Percentiles rank a stretch among this genome's conserved stretches.
Evolutionary conservation across 495 filamentous ascomycete species (phyloP).

Genomic region (Sporormia fimetaria): DNA sequence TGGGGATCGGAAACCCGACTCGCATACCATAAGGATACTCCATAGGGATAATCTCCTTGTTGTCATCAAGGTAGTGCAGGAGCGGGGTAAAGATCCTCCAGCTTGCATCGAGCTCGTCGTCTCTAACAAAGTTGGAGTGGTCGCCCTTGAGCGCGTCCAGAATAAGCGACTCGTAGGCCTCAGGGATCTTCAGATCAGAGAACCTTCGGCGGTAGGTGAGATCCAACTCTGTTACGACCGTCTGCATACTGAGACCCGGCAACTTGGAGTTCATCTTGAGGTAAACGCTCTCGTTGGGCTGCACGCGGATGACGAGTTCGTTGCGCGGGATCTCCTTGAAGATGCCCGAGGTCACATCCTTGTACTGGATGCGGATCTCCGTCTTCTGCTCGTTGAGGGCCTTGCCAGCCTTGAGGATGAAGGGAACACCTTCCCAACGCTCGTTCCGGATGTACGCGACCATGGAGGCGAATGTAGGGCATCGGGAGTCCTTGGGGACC

Average conservation of each 20-base stretch:
- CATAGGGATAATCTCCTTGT: constrained; percentile 99
- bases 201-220: constrained; percentile 96
- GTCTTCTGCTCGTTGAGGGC: constrained; percentile 99
- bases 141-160: constrained; percentile 97
- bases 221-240: constrained; percentile 96
- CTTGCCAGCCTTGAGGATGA: constrained; percentile 99
- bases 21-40: constrained; percentile 95
- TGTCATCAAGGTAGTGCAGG: constrained; percentile 94
- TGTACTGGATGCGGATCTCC: constrained; percentile 98
- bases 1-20: constrained; percentile 1
- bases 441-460: constrained; percentile 99
- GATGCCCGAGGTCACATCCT: constrained; percentile 97
- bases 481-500: constrained; percentile 91
- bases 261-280: constrained; percentile 99
- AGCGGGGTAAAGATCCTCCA: constrained; percentile 98
- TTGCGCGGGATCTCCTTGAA: constrained; percentile 99
- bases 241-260: constrained; percentile 98
- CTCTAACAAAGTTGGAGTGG: constrained; percentile 99
- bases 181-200: constrained; percentile 98
- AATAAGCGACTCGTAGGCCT: constrained; percentile 97
- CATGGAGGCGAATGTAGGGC: constrained; percentile 95
- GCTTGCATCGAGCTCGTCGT: constrained; percentile 94
- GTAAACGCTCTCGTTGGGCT: constrained; percentile 98
- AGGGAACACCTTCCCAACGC: constrained; percentile 98
- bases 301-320: constrained; percentile 97